These are phyloP conservation scores for Fusarium sp. DNA, from an alignment of 2,329 filamentous ascomycete species.

Conservation along the genomic window DNA sequence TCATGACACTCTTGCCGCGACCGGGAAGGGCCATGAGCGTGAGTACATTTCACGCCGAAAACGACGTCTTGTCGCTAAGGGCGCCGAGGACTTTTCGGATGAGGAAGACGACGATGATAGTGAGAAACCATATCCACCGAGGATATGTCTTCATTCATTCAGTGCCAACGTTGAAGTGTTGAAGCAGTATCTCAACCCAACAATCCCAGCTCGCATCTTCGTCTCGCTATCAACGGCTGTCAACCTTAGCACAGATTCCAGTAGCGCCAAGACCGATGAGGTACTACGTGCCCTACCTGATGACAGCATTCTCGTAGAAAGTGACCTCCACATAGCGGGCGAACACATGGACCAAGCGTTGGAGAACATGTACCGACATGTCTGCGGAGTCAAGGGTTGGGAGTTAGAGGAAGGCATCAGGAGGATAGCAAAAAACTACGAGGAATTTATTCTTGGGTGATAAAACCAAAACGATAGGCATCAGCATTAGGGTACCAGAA, in stretches of 20 bases:
- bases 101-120: conserved; percentile 45
- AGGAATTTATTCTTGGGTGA: conserved; percentile 76
- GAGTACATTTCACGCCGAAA: conserved; percentile 70
- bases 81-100: conserved; percentile 59
- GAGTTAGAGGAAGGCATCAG: conserved; percentile 74
- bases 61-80: conserved; percentile 59
- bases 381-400: conserved; percentile 86
- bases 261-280: conserved; percentile 63
- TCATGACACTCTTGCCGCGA: conserved; percentile 70
- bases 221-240: conserved; percentile 90
- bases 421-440: conserved; percentile 79
- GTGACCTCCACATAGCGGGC: conserved; percentile 87
- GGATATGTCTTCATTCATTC: conserved; percentile 94
- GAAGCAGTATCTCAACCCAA: conserved; percentile 79
- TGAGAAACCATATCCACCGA: conserved; percentile 78
- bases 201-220: conserved; percentile 80
- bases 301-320: conserved; percentile 85
- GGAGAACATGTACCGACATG: conserved; percentile 77
- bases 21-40: conserved; percentile 78
- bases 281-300: conserved; percentile 81
- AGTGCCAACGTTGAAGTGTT: conserved; percentile 81
- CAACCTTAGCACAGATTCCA: conserved; percentile 72
- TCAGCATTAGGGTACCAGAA: neutral
- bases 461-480: neutral
- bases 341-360: conserved; percentile 81